Base-by-base conservation (phyloP, 1,284 basidiomycete genomes). In the Prillingera fragicola region DNA sequence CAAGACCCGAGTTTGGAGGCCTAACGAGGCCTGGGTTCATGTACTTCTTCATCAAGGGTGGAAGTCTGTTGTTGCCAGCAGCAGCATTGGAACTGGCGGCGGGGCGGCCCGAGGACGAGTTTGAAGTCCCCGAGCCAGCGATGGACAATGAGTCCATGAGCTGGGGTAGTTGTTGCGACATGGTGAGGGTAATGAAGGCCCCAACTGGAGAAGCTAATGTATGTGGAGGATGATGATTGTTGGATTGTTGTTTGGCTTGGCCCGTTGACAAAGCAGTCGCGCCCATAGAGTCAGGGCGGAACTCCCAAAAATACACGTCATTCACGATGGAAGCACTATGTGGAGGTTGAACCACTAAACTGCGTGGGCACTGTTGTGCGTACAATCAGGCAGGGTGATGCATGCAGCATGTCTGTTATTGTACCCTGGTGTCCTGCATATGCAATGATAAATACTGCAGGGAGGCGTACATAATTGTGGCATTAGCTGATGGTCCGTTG, bases 1-100 rank as follows among this genome's bases (percentile, higher is more conserved):
- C 50, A 4, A 68, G 56, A 7, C 60, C 67, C 7, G 62, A 58
- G 43, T 70, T 67, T 6, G 64, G 56, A 1, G 66, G 65, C 25
- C 69, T 54, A 14, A 61, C 55, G 4, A 69, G 52, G 5, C 56
- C 57, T 2, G 69, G 67, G 43, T 71, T 69, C 68, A 70, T 70
- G 52, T 69, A 72, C 45, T 69, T 69, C 47, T 70, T 71, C 51
- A 71, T 52, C n/a, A 68, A 56, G 2, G 62, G 61, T 2, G 68
- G 65, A n/a, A 70, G 54, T 22, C 69, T 60, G 39, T 67, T 60
- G 8, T 38, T 46, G 6, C 17, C 22, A 8, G 23, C 24, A 26
- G 22, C 25, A 17, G 34, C 7, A 21, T 8, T 47, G 2, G 35
- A 21, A 15, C 22, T n/a, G 2, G 38, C n/a, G 28, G 18, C 12